Percentiles rank a stretch among this genome's conserved stretches.
These are phyloP conservation scores for Gnetum montanum DNA, from an alignment of 75 land plant species.

Conservation along the genomic window DNA sequence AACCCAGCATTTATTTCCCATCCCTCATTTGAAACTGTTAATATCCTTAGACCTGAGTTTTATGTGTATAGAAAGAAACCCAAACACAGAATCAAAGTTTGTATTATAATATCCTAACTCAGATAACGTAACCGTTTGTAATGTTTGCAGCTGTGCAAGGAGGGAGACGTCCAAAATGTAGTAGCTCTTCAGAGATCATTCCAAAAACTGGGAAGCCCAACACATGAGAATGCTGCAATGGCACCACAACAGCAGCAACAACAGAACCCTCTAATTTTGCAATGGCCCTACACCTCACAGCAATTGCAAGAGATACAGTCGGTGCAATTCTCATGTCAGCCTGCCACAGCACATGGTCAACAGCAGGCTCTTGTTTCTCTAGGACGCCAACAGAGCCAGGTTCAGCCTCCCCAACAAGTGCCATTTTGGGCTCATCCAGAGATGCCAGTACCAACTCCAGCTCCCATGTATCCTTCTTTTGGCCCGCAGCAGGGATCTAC, in stretches of 20 bases:
- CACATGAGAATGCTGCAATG: constrained; percentile 6
- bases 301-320: constrained; percentile 1
- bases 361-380: too few relatives aligned
- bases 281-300: constrained; percentile 6
- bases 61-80: neutral
- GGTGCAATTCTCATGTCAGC: constrained; percentile 1
- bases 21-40: too few relatives aligned
- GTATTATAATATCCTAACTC: neutral
- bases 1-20: too few relatives aligned
- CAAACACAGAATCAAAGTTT: neutral
- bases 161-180: constrained; percentile 7
- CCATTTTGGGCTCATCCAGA: constrained; percentile 3
- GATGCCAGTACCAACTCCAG: neutral
- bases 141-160: neutral
- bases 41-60: neutral
- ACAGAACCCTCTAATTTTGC: constrained; percentile 1
- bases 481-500: constrained; percentile 6
- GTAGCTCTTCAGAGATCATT: constrained; percentile 2
- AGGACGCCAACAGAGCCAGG: too few relatives aligned
- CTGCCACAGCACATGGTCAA: too few relatives aligned
- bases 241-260: too few relatives aligned
- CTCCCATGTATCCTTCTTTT: constrained; percentile 3
- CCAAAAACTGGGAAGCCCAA: constrained; percentile 4
- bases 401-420: neutral
- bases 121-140: neutral